phyloP scores from a whole-genome alignment of 176 grass and related monocot genomes.

The Calamus simplicifolius region DNA sequence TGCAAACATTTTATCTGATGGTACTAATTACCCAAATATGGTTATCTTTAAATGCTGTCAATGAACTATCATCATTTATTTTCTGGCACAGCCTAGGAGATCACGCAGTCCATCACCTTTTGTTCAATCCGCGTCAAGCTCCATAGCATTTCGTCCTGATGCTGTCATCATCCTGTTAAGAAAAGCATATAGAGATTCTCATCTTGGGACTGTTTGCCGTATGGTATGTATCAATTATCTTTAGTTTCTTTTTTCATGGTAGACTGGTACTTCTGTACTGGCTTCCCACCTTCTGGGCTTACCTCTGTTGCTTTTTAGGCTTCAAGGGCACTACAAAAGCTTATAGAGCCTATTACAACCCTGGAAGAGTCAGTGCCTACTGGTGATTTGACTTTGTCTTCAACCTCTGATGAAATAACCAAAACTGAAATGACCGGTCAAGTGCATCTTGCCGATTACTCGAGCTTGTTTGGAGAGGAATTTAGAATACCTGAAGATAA shows the following conservation, averaged over 20 bases:
- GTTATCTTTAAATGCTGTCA: not conserved
- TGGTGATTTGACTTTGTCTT: conserved; percentile 14
- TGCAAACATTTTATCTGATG: too few species aligned
- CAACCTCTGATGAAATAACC: conserved; percentile 39
- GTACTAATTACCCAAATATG: not conserved
- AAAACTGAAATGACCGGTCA: conserved; percentile 40
- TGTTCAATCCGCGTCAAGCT: conserved; percentile 45
- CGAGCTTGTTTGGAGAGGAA: conserved; percentile 79
- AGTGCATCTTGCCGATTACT: conserved; percentile 46
- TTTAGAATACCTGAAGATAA: conserved; percentile 43
- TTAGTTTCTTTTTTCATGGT: conserved; percentile 11
- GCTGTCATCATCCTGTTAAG: conserved; percentile 59
- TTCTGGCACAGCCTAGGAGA: conserved; percentile 72
- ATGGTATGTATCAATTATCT: conserved; percentile 43
- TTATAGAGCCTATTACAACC: conserved; percentile 41
- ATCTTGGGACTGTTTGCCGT: conserved; percentile 77
- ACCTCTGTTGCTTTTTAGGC: conserved; percentile 44
- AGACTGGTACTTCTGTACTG: conserved; percentile 8
- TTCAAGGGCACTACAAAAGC: conserved; percentile 53
- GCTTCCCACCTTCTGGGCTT: not conserved
- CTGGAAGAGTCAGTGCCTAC: conserved; percentile 25
- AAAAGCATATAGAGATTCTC: conserved; percentile 68
- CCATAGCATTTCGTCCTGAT: conserved; percentile 78
- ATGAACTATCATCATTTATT: conserved; percentile 3
- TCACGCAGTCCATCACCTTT: conserved; percentile 54